Conservation (phyloP, 31 red algal species). For the Asparagopsis taxiformis region DNA sequence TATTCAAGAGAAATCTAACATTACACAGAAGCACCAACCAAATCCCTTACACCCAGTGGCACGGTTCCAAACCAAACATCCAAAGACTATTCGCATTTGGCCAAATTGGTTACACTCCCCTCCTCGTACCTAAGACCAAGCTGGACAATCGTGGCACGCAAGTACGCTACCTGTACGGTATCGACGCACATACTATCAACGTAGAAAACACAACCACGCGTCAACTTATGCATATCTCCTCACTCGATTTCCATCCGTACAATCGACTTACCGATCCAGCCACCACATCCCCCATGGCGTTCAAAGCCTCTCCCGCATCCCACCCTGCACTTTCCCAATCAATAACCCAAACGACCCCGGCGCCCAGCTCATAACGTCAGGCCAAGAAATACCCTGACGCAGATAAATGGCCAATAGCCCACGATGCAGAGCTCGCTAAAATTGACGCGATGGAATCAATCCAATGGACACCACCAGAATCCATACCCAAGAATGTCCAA, state of each 20-base stretch:
- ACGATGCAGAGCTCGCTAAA: not conserved
- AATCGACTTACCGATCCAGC: not conserved
- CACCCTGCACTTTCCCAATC: too few species aligned
- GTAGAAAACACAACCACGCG: not conserved
- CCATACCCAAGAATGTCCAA: not conserved
- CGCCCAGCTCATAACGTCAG: not conserved
- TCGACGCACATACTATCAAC: too few species aligned
- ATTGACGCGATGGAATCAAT: not conserved
- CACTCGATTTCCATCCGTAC: constrained; percentile 20
- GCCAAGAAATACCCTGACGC: not conserved
- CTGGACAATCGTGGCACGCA: constrained; percentile 12
- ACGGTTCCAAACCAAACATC: not conserved
- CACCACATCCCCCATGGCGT: not conserved
- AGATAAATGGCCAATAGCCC: not conserved
- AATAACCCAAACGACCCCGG: not conserved
- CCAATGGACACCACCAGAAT: not conserved
- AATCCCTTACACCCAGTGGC: constrained; percentile 8
- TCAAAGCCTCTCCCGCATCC: too few species aligned
- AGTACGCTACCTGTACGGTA: too few species aligned
- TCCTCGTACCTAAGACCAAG: not conserved
- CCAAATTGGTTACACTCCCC: constrained; percentile 1
- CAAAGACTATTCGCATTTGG: constrained; percentile 1
- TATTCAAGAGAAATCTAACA: not conserved
- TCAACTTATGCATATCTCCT: not conserved
- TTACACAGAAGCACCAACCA: too few species aligned